Conservation (phyloP, 192 early-diverging fungal genomes). For the Lunasporangiospora selenospora region DNA sequence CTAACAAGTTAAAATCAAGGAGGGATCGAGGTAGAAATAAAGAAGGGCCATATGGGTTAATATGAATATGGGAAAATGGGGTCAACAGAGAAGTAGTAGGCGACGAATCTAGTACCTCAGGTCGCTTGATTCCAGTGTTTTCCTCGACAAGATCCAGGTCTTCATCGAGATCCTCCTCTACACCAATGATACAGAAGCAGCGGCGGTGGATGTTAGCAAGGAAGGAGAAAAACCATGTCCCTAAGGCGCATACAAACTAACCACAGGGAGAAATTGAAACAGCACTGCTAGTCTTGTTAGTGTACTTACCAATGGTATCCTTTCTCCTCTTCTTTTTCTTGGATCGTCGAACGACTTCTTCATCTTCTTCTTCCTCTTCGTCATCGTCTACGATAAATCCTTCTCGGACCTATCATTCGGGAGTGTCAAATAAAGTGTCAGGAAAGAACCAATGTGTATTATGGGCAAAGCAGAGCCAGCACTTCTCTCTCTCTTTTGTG, state of each 20-base stretch:
- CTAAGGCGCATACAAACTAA: too few relatives aligned
- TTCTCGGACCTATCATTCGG: slow-evolving; percentile 64
- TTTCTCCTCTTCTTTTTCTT: slow-evolving; percentile 61
- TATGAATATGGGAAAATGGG: too few relatives aligned
- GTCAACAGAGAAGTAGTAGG: too few relatives aligned
- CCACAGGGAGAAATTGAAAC: too few relatives aligned
- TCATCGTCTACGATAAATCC: slow-evolving; percentile 83
- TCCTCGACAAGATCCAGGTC: slow-evolving; percentile 92
- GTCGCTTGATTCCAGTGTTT: slow-evolving; percentile 68
- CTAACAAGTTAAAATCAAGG: slow-evolving; percentile 26
- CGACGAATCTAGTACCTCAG: slow-evolving; percentile 45
- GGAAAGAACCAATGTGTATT: too few relatives aligned
- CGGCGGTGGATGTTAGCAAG: neutral
- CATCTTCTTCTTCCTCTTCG: slow-evolving; percentile 64
- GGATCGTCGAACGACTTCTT: slow-evolving; percentile 42
- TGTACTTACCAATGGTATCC: slow-evolving; percentile 53
- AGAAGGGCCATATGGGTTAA: too few relatives aligned
- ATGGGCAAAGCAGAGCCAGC: too few relatives aligned
- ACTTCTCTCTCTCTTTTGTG: too few relatives aligned
- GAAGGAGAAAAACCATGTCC: neutral
- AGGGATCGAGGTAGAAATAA: too few relatives aligned
- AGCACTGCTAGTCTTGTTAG: slow-evolving; percentile 22
- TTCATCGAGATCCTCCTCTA: slow-evolving; percentile 86
- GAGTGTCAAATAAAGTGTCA: too few relatives aligned
- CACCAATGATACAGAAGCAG: slow-evolving; percentile 1